Base-by-base conservation (phyloP, 148 eudicot genomes). In the Chenopodium suecicum region DNA sequence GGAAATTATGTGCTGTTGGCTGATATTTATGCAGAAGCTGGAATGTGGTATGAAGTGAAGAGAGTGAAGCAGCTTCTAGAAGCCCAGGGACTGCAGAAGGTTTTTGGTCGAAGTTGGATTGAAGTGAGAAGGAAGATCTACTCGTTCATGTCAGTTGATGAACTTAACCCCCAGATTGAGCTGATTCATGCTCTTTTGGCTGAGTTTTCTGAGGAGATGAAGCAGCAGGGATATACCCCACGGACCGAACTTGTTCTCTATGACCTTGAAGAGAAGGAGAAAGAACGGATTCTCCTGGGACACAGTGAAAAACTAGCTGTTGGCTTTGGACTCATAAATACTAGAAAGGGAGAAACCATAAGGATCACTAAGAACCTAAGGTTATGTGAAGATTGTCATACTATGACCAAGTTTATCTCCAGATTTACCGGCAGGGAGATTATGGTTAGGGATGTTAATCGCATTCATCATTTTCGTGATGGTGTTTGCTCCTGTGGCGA, bases 261-360 rank as follows among this genome's bases (percentile, higher is more conserved):
- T 77, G 94, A 96, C 79, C 91, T 94, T 31, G 95, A 90, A 14
- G 86, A 86, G 62, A 82, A 89, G 82, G 98, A 94, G 82, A 96
- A 96, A 76, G 95, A 94, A 80, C 80, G 87, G 22, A 87, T 96
- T 67, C 78, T 96, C 58, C 74, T 96, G 82, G 99, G 99, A 74
- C 99, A 96, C 73, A 96, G 98, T 19, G 99, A 94, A 79, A 96
- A 96, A 81, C 84, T 94, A 37, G 99, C 98, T 63, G 94, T 96
- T 83, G 97, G 90, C 0, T 96, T 93, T 22, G 99, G 99, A 68
- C 86, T 96, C 60, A 92, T 96, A 64, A 94, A 94, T 81, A 89
- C 85, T 74, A 89, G 88, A 32, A 89, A 79, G 79, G 95, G 97
- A 27, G 88, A 89, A 68, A 85, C 90, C 10, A 94, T 96, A 29